These are phyloP conservation scores for Chaetomium cochliodes DNA, from an alignment of 495 filamentous ascomycete genomes.

Conservation along the genomic window DNA sequence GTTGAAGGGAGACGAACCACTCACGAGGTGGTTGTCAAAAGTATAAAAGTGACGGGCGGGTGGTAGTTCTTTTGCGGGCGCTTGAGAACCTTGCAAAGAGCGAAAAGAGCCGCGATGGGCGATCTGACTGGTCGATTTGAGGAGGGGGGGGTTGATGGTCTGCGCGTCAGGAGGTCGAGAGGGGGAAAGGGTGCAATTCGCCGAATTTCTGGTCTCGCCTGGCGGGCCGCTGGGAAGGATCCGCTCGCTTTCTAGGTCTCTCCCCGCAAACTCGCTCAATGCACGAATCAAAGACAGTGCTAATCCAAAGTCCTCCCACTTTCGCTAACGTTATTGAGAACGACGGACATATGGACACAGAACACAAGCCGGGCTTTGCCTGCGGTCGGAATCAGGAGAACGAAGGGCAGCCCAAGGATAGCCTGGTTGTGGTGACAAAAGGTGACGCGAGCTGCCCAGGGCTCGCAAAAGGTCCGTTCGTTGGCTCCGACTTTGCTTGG, in stretches of 20 bases:
- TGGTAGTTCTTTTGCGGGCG: conserved; percentile 23
- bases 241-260: conserved; percentile 1
- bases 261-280: conserved; percentile 13
- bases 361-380: neutral
- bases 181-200: conserved; percentile 34
- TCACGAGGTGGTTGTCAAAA: conserved; percentile 5
- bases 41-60: conserved; percentile 11
- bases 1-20: neutral
- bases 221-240: conserved; percentile 21
- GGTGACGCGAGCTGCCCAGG: neutral
- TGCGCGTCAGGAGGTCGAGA: conserved; percentile 33
- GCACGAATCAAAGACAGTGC: conserved; percentile 18
- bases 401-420: neutral
- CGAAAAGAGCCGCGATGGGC: conserved; percentile 29
- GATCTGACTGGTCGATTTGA: conserved; percentile 33
- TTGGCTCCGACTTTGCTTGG: conserved; percentile 21
- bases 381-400: neutral
- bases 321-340: neutral
- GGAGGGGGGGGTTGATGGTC: conserved; percentile 20
- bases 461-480: conserved; percentile 10
- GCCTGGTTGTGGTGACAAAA: conserved; percentile 7
- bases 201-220: conserved; percentile 30
- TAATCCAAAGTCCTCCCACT: neutral
- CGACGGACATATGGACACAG: conserved; percentile 4
- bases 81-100: conserved; percentile 27